phyloP scores from a whole-genome alignment of 2,329 filamentous ascomycete species.

The Didymella arachidicola region DNA sequence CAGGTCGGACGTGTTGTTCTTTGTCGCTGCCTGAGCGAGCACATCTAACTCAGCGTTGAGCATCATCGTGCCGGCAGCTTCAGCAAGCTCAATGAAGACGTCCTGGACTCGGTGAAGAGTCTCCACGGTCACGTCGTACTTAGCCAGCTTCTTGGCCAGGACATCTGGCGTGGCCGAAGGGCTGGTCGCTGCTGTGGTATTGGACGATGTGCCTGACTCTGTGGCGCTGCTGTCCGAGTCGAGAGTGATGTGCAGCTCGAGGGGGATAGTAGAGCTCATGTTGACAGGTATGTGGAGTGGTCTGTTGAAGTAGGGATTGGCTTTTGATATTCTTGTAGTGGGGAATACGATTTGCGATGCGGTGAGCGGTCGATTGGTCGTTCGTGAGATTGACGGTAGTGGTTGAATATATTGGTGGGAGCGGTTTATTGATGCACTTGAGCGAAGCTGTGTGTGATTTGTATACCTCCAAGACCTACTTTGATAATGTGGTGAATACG shows the following conservation, averaged over 20 bases:
- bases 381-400: background rate
- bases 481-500: constrained; percentile 2
- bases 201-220: constrained; percentile 12
- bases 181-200: constrained; percentile 18
- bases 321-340: background rate
- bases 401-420: background rate
- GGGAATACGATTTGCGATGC: background rate
- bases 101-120: constrained; percentile 29
- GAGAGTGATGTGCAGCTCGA: background rate
- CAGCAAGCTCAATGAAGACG: constrained; percentile 37
- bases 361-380: background rate
- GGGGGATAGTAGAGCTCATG: constrained; percentile 1
- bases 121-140: constrained; percentile 26
- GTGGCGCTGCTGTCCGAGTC: constrained; percentile 13
- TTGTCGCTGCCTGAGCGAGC: constrained; percentile 31
- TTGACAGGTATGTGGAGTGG: background rate
- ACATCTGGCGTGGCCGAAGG: constrained; percentile 20
- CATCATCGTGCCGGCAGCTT: constrained; percentile 45
- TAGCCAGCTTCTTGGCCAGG: constrained; percentile 25
- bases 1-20: constrained; percentile 58
- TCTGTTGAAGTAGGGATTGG: background rate
- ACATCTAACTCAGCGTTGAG: constrained; percentile 40
- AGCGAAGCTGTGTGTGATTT: background rate
- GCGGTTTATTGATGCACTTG: background rate
- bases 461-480: constrained; percentile 1